Conservation (phyloP, 306 rosid genomes). For the Rubus idaeus region DNA sequence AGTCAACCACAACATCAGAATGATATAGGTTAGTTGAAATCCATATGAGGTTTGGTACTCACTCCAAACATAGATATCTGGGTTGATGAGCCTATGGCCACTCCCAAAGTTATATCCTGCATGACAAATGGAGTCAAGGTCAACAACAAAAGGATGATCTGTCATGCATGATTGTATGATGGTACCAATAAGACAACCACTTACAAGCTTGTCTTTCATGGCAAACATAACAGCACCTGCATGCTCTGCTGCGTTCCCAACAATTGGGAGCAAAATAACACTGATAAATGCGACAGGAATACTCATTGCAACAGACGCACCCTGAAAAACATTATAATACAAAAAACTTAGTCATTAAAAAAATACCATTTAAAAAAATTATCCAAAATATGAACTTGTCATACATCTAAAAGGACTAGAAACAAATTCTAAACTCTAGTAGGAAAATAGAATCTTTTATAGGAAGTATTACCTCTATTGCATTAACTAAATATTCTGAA, state of each 20-base stretch:
- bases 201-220: constrained; percentile 73
- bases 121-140: constrained; percentile 8
- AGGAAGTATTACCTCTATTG: constrained; percentile 55
- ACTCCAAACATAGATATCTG: constrained; percentile 88
- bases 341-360: background rate
- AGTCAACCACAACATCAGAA: background rate
- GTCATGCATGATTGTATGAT: background rate
- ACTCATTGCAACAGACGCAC: constrained; percentile 56
- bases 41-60: constrained; percentile 20
- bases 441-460: background rate
- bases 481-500: constrained; percentile 71
- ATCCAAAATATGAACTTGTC: background rate
- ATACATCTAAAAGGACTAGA: background rate
- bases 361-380: background rate
- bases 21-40: background rate
- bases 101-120: constrained; percentile 85
- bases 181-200: constrained; percentile 19
- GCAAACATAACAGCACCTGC: constrained; percentile 71
- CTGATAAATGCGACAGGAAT: constrained; percentile 65
- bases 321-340: constrained; percentile 36
- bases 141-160: constrained; percentile 4
- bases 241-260: constrained; percentile 75
- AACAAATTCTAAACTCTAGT: background rate
- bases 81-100: constrained; percentile 88
- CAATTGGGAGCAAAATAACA: constrained; percentile 62